phyloP scores from a whole-genome alignment of 2,329 filamentous ascomycete species.

The Neophaeococcomyces mojaviensis region DNA sequence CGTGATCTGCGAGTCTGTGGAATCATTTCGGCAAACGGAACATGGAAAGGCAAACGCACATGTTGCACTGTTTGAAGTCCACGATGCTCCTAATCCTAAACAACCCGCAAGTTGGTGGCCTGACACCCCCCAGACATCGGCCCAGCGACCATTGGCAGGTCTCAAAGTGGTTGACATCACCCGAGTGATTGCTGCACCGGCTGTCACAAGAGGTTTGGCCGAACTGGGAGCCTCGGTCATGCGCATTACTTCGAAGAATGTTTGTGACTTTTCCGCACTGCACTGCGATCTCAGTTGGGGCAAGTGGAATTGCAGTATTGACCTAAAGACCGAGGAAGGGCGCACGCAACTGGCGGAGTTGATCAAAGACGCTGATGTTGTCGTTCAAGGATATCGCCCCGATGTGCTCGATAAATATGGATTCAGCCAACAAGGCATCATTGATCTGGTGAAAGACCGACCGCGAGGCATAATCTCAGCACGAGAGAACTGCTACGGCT shows the following conservation, averaged over 20 bases:
- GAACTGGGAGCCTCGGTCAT: constrained; percentile 42
- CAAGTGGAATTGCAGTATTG: constrained; percentile 56
- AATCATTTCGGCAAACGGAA: constrained; percentile 33
- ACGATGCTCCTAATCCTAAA: constrained; percentile 13
- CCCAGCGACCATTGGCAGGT: constrained; percentile 36
- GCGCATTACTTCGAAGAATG: constrained; percentile 36
- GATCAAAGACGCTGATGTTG: constrained; percentile 44
- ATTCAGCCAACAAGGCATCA: constrained; percentile 44
- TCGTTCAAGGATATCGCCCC: constrained; percentile 47
- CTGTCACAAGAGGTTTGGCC: constrained; percentile 36
- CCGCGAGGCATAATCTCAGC: constrained; percentile 42
- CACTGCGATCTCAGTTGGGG: constrained; percentile 66
- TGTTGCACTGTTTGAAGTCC: constrained; percentile 35
- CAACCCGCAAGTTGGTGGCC: constrained; percentile 18
- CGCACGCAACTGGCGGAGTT: constrained; percentile 35
- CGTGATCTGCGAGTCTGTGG: constrained; percentile 31
- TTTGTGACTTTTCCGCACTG: constrained; percentile 47
- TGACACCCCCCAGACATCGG: constrained; percentile 20
- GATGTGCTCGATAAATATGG: constrained; percentile 51
- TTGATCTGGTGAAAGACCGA: constrained; percentile 33
- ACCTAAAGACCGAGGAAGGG: constrained; percentile 40
- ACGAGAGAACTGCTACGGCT: constrained; percentile 46
- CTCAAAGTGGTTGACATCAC: constrained; percentile 45
- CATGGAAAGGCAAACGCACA: constrained; percentile 38
- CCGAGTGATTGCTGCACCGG: constrained; percentile 39